Base-by-base conservation (phyloP, 441 rosid species). In the Brassica hybrid region DNA sequence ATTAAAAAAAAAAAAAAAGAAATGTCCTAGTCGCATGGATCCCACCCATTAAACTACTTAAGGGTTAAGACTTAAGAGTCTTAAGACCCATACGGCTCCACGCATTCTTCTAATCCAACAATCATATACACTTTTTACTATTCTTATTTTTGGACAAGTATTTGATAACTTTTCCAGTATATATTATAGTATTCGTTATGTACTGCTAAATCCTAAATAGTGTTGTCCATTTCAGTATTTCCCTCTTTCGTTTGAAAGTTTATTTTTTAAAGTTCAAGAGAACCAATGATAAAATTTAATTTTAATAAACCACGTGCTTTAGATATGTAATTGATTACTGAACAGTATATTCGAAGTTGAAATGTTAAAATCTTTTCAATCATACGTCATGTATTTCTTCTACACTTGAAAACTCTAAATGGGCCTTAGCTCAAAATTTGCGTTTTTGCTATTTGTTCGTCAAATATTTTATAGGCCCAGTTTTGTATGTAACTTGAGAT, bases 41-140 rank as follows among this genome's bases (percentile, higher is more conserved):
- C 70, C 65, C 48, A 76, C 58, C 9, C 45, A 52, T 38, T 62
- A 50, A 75, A 21, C 34, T 68, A n/a, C n/a, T n/a, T n/a, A n/a
- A n/a, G n/a, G n/a, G n/a, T n/a, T n/a, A n/a, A n/a, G n/a, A 68
- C 17, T 43, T 56, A 8, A 65, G 43, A 14, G 19, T n/a, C n/a
- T 50, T 54, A 38, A n/a, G n/a, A 34, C 70, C 54, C 21, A 19
- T 52, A 19, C 25, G 17, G 54, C 56, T 43, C 54, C 5, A 21
- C 32, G 12, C 12, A 43, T 43, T 43, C 34, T 38, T 13, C 69
- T 65, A 65, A 65, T 65, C 52, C n/a, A 38, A 18, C 50, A 17
- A 64, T 10, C 25, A 34, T 43, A 34, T 8, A 16, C 2, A 21
- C n/a, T n/a, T 1, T 7, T 25, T 27, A 27, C 7, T 61, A 7